phyloP scores from a whole-genome alignment of 306 rosid species.

The Vigna angularis region DNA sequence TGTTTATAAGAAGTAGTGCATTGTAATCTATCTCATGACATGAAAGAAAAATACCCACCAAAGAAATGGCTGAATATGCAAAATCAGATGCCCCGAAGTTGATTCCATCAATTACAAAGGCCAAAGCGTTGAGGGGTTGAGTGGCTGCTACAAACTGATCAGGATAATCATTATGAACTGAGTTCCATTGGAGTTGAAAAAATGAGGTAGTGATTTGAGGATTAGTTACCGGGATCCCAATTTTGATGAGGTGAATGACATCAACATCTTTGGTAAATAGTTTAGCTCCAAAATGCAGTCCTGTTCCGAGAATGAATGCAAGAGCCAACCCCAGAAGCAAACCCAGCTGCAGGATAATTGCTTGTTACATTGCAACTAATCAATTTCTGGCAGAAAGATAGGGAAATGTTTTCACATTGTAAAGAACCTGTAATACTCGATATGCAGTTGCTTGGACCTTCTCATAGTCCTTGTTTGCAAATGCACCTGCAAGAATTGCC shows the following conservation, averaged over 20 bases:
- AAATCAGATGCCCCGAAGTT: constrained; percentile 94
- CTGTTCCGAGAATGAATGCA: constrained; percentile 66
- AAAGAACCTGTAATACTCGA: constrained; percentile 70
- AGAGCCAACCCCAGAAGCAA: constrained; percentile 72
- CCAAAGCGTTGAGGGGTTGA: constrained; percentile 81
- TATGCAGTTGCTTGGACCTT: constrained; percentile 70
- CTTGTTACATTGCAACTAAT: constrained; percentile 8
- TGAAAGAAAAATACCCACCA: constrained; percentile 60
- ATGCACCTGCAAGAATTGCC: constrained; percentile 88
- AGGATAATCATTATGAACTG: constrained; percentile 26
- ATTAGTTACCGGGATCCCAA: constrained; percentile 70
- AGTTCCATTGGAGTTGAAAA: constrained; percentile 26
- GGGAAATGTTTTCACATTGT: not conserved
- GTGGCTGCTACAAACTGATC: constrained; percentile 81
- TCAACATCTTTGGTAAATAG: constrained; percentile 64
- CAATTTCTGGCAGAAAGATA: constrained; percentile 6
- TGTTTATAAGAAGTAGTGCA: not conserved
- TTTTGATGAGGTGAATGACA: constrained; percentile 65
- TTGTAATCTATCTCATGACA: not conserved
- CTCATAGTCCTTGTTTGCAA: constrained; percentile 71
- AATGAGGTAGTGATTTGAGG: not conserved
- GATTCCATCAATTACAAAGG: constrained; percentile 85
- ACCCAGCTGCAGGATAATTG: constrained; percentile 62
- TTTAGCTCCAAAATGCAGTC: constrained; percentile 69
- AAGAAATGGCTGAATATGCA: constrained; percentile 81